Evolutionary conservation across 116 monocot genomes (phyloP).

Genomic region (Cymodocea nodosa): DNA sequence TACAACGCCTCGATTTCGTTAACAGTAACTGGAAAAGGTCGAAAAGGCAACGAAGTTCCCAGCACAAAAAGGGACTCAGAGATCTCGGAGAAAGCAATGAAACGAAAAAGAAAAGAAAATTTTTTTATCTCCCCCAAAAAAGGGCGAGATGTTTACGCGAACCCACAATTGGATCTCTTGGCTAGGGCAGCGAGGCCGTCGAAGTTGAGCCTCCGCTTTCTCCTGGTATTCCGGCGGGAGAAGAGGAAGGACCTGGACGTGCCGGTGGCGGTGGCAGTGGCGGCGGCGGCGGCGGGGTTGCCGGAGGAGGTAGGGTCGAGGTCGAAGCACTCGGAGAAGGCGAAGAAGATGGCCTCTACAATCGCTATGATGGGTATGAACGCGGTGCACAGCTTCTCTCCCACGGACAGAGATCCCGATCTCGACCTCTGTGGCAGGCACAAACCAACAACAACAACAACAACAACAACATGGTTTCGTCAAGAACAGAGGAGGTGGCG

Average conservation of each 20-base stretch:
- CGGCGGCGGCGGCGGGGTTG: not conserved
- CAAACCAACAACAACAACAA: not conserved
- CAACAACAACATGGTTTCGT: not conserved
- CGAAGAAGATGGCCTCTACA: constrained; percentile 33
- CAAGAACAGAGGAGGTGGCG: too few relatives aligned
- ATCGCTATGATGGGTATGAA: constrained; percentile 48
- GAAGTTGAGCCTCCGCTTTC: not conserved
- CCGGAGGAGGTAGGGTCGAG: not conserved
- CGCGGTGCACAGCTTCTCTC: constrained; percentile 36
- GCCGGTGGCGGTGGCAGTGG: not conserved
- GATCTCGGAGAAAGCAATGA: not conserved
- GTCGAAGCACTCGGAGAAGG: constrained; percentile 35
- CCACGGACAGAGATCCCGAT: constrained; percentile 23
- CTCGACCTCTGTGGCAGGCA: constrained; percentile 11
- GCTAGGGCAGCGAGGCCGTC: constrained; percentile 21
- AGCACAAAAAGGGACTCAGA: not conserved
- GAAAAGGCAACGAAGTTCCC: not conserved
- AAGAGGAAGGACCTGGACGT: not conserved
- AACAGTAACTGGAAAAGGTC: constrained; percentile 27
- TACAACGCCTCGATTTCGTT: constrained; percentile 73
- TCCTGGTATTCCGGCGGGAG: not conserved
- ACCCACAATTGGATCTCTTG: constrained; percentile 20
- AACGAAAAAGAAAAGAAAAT: not conserved
- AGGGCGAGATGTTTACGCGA: not conserved
- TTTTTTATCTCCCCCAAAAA: too few relatives aligned